A percentile compares a stretch with the other conserved stretches of the same genome.
Evolutionary conservation across 2,329 filamentous ascomycete genomes (phyloP).

Genomic region (Fusarium mundagurra): DNA sequence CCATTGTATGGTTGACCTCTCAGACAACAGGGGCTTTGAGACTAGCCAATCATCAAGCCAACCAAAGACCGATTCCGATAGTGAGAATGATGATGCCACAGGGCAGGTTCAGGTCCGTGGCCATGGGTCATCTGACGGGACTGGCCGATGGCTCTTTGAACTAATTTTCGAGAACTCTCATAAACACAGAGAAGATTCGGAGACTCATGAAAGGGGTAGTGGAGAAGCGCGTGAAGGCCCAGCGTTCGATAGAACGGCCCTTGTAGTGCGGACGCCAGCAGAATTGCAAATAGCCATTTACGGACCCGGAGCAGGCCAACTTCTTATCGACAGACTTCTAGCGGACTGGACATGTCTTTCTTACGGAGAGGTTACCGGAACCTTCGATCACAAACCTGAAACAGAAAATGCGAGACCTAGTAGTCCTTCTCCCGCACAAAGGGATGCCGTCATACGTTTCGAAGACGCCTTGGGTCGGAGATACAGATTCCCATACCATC

Average conservation of each 20-base stretch:
- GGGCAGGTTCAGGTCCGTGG: not conserved
- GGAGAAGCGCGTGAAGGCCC: too few relatives aligned
- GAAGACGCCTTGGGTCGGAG: not conserved
- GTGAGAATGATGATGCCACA: not conserved
- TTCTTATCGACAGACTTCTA: not conserved
- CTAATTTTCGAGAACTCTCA: not conserved
- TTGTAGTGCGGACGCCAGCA: not conserved
- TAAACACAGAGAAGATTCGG: too few relatives aligned
- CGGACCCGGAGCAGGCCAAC: not conserved
- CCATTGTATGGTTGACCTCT: not conserved
- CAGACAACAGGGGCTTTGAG: rapidly evolving
- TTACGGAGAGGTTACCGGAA: rapidly evolving
- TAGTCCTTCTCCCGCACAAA: rapidly evolving
- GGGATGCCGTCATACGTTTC: not conserved
- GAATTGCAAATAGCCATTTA: not conserved
- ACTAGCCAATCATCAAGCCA: rapidly evolving
- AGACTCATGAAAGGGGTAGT: too few relatives aligned
- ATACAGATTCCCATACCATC: not conserved
- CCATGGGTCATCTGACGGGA: not conserved
- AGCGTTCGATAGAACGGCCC: rapidly evolving
- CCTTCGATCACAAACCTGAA: rapidly evolving
- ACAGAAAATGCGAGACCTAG: rapidly evolving
- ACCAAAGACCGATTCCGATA: not conserved
- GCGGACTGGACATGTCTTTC: not conserved
- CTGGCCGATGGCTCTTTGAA: not conserved